Conservation (phyloP, 164 flowering plant genomes). For the Chimonanthus salicifolius region DNA sequence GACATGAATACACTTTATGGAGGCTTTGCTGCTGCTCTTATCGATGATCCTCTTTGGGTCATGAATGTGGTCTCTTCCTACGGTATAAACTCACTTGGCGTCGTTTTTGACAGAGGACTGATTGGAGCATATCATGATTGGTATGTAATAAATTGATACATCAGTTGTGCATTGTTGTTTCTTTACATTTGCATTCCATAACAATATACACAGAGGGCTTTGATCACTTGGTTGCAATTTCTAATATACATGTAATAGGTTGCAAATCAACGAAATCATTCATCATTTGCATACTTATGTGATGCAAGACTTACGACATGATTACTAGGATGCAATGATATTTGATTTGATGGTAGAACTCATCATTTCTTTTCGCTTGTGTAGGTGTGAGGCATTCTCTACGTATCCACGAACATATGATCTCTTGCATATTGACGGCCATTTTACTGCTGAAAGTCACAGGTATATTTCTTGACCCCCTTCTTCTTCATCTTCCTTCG, state of each 20-base stretch:
- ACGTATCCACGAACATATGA: constrained; percentile 98
- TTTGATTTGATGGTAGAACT: background rate
- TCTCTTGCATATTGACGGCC: constrained; percentile 93
- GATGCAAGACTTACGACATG: background rate
- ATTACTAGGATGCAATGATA: background rate
- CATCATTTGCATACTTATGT: background rate
- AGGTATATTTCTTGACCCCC: constrained; percentile 37
- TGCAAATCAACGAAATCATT: no score
- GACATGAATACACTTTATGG: constrained; percentile 95
- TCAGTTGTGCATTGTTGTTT: background rate
- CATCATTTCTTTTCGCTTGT: background rate
- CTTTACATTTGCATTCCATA: background rate
- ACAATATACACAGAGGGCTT: no score
- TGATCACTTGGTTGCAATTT: no score
- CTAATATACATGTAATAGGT: no score
- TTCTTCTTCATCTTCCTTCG: no score
- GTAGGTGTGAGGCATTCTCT: constrained; percentile 98
- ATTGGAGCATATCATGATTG: constrained; percentile 94
- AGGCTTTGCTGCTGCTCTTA: constrained; percentile 85
- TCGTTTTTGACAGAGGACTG: constrained; percentile 90
- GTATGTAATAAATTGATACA: constrained; percentile 30
- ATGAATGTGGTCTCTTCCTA: constrained; percentile 98
- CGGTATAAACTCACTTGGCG: constrained; percentile 67
- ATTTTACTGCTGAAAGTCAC: constrained; percentile 87
- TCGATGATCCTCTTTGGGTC: constrained; percentile 85